Percentiles rank a stretch among this genome's conserved stretches.
Evolutionary conservation across 108 stramenopile species (phyloP).

Genomic region (Licmophora abbreviata): DNA sequence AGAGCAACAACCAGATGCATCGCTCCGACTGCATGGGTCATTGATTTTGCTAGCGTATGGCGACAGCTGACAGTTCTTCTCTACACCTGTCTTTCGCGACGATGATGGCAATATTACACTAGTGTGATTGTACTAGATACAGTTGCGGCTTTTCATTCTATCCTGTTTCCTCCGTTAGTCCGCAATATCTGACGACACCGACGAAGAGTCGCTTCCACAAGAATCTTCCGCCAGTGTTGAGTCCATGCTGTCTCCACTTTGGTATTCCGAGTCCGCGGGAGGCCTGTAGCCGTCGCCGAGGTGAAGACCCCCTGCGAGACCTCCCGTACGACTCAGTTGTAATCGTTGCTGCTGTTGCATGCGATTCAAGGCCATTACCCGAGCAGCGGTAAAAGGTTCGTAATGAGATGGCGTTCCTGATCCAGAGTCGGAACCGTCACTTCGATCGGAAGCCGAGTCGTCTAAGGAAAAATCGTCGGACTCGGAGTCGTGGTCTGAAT

Average conservation of each 20-base stretch:
- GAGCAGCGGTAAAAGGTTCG: conserved; percentile 43
- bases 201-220: conserved; percentile 49
- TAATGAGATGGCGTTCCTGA: conserved; percentile 7
- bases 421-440: conserved; percentile 44
- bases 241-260: conserved; percentile 41
- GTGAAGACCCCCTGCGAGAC: background rate
- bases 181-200: conserved; percentile 31
- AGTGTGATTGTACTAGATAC: background rate
- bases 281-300: conserved; percentile 24
- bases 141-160: background rate
- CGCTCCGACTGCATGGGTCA: too few relatives aligned
- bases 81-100: background rate
- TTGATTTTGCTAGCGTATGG: too few relatives aligned
- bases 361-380: conserved; percentile 46
- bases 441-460: conserved; percentile 59
- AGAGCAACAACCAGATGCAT: too few relatives aligned
- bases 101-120: background rate
- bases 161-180: conserved; percentile 28
- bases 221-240: conserved; percentile 44
- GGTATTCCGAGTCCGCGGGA: conserved; percentile 35
- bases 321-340: conserved; percentile 18
- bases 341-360: conserved; percentile 46
- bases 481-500: conserved; percentile 49
- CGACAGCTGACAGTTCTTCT: background rate
- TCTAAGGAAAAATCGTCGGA: conserved; percentile 58